A percentile compares a stretch with the other conserved stretches of the same genome.
Evolutionary conservation across 2,329 filamentous ascomycete genomes (phyloP).

Genomic region (Pyrenophora teres): DNA sequence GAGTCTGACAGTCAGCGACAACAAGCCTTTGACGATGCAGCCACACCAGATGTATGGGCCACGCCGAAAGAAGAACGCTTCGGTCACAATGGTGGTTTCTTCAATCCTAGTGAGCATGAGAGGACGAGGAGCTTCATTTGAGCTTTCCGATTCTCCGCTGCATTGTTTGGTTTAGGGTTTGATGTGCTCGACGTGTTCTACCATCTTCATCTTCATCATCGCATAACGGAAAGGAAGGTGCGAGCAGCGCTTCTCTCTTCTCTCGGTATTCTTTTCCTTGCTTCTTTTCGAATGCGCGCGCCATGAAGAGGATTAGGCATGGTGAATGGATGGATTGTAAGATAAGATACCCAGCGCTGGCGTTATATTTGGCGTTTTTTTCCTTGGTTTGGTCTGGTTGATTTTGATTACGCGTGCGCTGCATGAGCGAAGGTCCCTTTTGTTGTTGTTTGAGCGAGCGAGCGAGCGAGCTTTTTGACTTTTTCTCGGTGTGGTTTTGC

Average conservation of each 20-base stretch:
- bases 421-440: too few relatives aligned
- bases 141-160: not conserved
- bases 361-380: not conserved
- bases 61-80: slow-evolving; percentile 47
- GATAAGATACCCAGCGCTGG: slow-evolving; percentile 18
- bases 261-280: not conserved
- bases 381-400: not conserved
- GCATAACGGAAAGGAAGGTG: too few relatives aligned
- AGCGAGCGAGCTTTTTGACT: too few relatives aligned
- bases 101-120: slow-evolving; percentile 3
- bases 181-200: too few relatives aligned
- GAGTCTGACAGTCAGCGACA: slow-evolving; percentile 8
- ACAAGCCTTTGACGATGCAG: slow-evolving; percentile 28
- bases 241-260: too few relatives aligned
- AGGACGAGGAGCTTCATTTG: slow-evolving; percentile 7
- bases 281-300: not conserved
- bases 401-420: too few relatives aligned
- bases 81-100: slow-evolving; percentile 27
- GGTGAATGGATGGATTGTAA: too few relatives aligned
- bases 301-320: too few relatives aligned
- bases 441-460: too few relatives aligned
- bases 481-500: too few relatives aligned
- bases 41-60: slow-evolving; percentile 42
- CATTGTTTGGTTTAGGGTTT: not conserved
- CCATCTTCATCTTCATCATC: too few relatives aligned